phyloP scores from a whole-genome alignment of 2,329 filamentous ascomycete genomes.

The Ophiostoma perfectum region DNA sequence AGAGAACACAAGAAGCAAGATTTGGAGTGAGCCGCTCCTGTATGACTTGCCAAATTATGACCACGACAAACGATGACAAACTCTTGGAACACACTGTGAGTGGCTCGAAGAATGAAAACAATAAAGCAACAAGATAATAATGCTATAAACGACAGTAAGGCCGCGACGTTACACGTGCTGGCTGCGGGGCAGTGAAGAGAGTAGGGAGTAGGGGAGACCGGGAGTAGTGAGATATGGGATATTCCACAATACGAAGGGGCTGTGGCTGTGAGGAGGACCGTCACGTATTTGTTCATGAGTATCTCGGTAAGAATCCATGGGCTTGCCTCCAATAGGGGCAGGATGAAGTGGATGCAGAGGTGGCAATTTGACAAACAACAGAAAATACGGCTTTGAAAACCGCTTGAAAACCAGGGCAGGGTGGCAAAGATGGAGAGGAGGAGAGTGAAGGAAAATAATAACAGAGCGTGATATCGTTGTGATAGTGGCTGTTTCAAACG shows the following conservation, averaged over 20 bases:
- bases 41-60: background rate
- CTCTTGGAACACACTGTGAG: background rate
- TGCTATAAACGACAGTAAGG: background rate
- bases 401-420: background rate
- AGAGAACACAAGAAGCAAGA: background rate
- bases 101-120: background rate
- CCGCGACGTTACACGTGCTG: slow-evolving; percentile 6
- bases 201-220: background rate
- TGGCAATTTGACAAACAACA: background rate
- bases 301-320: background rate
- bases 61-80: background rate
- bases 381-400: background rate
- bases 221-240: slow-evolving; percentile 7
- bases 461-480: background rate
- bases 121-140: background rate
- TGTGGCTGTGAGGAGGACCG: background rate
- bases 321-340: background rate
- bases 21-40: background rate
- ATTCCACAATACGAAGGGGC: slow-evolving; percentile 1
- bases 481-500: slow-evolving; percentile 2
- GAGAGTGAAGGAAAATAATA: background rate
- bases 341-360: background rate
- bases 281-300: slow-evolving; percentile 6
- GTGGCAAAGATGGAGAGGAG: background rate
- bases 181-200: slow-evolving; percentile 13